A percentile compares a stretch with the other conserved stretches of the same genome.
phyloP scores from a whole-genome alignment of 1,139 yeast genomes.

The Nakaseomyces glabratus region DNA sequence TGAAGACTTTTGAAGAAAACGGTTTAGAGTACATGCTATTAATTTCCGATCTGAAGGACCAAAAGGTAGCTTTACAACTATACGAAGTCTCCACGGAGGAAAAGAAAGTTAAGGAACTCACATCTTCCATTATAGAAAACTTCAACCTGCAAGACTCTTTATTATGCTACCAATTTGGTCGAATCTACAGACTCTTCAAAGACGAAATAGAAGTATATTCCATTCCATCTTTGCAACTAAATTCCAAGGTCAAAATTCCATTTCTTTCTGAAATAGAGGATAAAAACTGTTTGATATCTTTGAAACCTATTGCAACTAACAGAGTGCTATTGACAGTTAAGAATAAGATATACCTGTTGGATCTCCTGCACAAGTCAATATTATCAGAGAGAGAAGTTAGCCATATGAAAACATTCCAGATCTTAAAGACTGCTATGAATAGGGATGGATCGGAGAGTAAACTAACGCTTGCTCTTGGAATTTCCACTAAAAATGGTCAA shows the following conservation, averaged over 20 bases:
- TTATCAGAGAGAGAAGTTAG: constrained; percentile 30
- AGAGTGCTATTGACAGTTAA: constrained; percentile 35
- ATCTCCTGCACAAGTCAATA: constrained; percentile 36
- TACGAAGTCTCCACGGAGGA: constrained; percentile 15
- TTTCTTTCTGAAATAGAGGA: constrained; percentile 14
- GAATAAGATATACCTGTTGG: constrained; percentile 33
- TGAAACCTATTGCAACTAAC: constrained; percentile 30
- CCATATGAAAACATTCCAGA: constrained; percentile 28
- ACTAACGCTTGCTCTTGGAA: constrained; percentile 27
- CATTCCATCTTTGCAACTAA: constrained; percentile 30
- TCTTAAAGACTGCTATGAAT: constrained; percentile 25
- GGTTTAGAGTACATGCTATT: constrained; percentile 17
- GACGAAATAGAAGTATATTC: constrained; percentile 17
- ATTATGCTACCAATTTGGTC: constrained; percentile 25
- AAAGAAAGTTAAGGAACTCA: constrained; percentile 19
- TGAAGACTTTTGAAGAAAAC: constrained; percentile 19
- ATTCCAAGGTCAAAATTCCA: constrained; percentile 22
- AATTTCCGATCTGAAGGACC: constrained; percentile 18
- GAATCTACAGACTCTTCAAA: constrained; percentile 19
- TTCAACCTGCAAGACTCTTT: constrained; percentile 17
- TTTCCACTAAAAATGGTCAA: constrained; percentile 25
- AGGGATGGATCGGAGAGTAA: constrained; percentile 14
- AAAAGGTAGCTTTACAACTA: constrained; percentile 22
- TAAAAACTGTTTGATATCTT: constrained; percentile 18
- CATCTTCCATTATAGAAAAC: constrained; percentile 23